Evolutionary conservation across 345 rosid genomes (phyloP), one percentile per base, ranked within the genome.

Genomic region (Hevea brasiliensis): DNA sequence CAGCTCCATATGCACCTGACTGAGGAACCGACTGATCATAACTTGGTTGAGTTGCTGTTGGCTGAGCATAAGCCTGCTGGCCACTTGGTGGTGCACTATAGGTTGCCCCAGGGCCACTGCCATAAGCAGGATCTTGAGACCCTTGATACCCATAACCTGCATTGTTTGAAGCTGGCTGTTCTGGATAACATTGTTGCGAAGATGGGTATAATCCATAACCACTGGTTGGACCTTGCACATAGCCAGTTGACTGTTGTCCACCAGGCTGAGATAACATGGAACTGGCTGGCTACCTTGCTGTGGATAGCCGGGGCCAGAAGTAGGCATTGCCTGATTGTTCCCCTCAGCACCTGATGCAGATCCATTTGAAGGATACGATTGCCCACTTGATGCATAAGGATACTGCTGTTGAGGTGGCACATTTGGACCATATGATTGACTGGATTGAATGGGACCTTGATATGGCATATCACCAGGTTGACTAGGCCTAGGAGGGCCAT

Each of bases 21-120:
- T 87, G 97, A 6, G 87, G 64, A 37, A 80, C 84, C 35, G 92
- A 81, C 80, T 90, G 98, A 35, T 92, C 98, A 48, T 86, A 93
- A 35, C 84, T 80, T n/a, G 87, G 76, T 68, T 92, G 98, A 61
- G 85, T 73, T 12, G 85, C 70, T 59, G 90, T 70, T 58, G 89
- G 81, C 76, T 89, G 97, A 51, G 87, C 74, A 79, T 91, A 90
- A 45, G 71, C 82, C 1, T 84, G 74, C 65, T 90, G 93, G 24
- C 82, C 84, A 51, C 70, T 72, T 41, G 86, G 73, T 66, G 85
- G 77, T 17, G 88, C 85, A 59, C 76, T 75, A 77, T 87, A 92
- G 1, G 79, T 81, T 17, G 89, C 20, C 0, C 65, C 80, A 37
- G 86, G 41, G 64, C 70, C 87, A 69, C 81, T 75, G 44, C 82